phyloP scores from a whole-genome alignment of 1,284 basidiomycete genomes.

The Phlebopus sp. region DNA sequence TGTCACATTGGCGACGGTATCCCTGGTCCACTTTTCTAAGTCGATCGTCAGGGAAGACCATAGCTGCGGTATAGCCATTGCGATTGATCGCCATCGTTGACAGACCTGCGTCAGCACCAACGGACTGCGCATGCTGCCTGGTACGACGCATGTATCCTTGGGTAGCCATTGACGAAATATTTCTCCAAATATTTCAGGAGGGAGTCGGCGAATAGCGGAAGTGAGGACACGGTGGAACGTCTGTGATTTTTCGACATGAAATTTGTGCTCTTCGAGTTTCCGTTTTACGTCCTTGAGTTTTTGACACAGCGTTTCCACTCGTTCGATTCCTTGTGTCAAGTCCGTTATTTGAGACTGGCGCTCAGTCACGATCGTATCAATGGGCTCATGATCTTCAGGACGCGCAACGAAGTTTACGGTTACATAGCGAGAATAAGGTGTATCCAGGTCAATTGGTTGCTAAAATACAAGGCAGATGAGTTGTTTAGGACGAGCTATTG shows the following conservation, averaged over 20 bases:
- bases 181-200: conserved; percentile 37
- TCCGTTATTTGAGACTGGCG: conserved; percentile 18
- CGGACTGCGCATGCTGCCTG: too few species aligned
- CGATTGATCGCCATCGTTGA: conserved; percentile 24
- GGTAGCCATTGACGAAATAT: conserved; percentile 39
- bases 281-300: conserved; percentile 18
- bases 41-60: conserved; percentile 22
- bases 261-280: conserved; percentile 13
- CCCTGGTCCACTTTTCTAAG: too few species aligned
- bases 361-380: conserved; percentile 19
- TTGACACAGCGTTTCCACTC: conserved; percentile 15
- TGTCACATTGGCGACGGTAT: too few species aligned
- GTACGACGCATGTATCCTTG: too few species aligned
- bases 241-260: conserved; percentile 17
- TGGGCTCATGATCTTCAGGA: conserved; percentile 12
- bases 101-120: conserved; percentile 27
- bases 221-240: conserved; percentile 17
- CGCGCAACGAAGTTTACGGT: conserved; percentile 8
- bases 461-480: too few species aligned
- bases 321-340: conserved; percentile 15
- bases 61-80: conserved; percentile 25
- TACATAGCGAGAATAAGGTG: conserved; percentile 12
- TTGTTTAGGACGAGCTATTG: too few species aligned
- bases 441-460: conserved; percentile 18
- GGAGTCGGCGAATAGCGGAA: conserved; percentile 29